Evolutionary conservation across 2,329 filamentous ascomycete species (phyloP).

Genomic region (Stemphylium beticola): DNA sequence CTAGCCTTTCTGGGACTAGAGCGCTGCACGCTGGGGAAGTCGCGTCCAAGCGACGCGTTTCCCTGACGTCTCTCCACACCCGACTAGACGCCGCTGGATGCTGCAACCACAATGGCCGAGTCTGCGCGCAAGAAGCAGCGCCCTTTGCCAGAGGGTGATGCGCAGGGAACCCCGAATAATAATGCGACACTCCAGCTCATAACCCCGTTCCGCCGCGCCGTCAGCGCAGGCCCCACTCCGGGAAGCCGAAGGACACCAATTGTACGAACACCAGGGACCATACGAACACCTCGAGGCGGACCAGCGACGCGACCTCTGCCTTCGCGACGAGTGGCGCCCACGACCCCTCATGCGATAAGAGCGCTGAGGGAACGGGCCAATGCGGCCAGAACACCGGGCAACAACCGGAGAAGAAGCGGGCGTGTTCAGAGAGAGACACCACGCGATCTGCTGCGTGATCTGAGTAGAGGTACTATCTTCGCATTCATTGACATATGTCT

Average conservation of each 20-base stretch:
- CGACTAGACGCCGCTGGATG: slow-evolving; percentile 13
- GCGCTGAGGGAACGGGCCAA: slow-evolving; percentile 60
- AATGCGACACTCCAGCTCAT: slow-evolving; percentile 26
- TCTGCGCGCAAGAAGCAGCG: slow-evolving; percentile 47
- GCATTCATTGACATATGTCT: not conserved
- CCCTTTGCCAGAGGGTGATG: slow-evolving; percentile 37
- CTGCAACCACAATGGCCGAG: slow-evolving; percentile 39
- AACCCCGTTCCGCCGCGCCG: slow-evolving; percentile 46
- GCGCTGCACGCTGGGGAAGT: slow-evolving; percentile 7
- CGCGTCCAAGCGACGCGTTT: slow-evolving; percentile 31
- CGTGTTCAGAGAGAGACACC: slow-evolving; percentile 61
- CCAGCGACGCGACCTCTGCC: slow-evolving; percentile 43
- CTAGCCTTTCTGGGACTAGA: slow-evolving; percentile 14
- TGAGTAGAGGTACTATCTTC: slow-evolving; percentile 56
- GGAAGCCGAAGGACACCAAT: slow-evolving; percentile 41
- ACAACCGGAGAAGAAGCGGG: slow-evolving; percentile 56
- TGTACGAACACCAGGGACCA: slow-evolving; percentile 45
- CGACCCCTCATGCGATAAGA: slow-evolving; percentile 62
- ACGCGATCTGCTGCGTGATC: slow-evolving; percentile 59
- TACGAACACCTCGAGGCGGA: slow-evolving; percentile 43
- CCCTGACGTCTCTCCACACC: slow-evolving; percentile 29
- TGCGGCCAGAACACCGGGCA: slow-evolving; percentile 58
- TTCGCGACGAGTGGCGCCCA: slow-evolving; percentile 51
- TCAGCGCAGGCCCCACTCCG: slow-evolving; percentile 43
- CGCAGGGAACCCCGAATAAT: slow-evolving; percentile 33